Evolutionary conservation across 1,139 yeast species (phyloP).

Genomic region (Yamadazyma trypodendri): DNA sequence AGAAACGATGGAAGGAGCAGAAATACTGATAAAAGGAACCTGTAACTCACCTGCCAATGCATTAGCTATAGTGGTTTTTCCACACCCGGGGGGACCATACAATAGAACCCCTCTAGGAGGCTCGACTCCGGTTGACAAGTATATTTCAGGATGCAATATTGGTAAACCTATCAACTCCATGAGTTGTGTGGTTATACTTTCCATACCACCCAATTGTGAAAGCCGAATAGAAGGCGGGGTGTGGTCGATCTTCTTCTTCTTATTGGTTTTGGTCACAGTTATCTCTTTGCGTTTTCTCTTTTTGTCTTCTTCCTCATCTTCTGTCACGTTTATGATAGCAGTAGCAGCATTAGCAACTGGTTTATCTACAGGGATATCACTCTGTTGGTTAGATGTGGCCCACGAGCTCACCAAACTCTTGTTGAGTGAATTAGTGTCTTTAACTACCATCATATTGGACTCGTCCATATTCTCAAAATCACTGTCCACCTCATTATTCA

Average conservation of each 20-base stretch:
- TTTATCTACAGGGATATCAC: conserved; percentile 5
- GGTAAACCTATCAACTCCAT: conserved; percentile 93
- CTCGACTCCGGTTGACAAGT: conserved; percentile 82
- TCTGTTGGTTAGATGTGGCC: conserved; percentile 22
- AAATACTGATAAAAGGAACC: conserved; percentile 85
- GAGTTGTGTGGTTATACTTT: conserved; percentile 74
- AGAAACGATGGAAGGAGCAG: conserved; percentile 95
- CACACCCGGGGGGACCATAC: conserved; percentile 99
- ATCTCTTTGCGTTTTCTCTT: conserved; percentile 31
- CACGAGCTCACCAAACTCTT: conserved; percentile 74
- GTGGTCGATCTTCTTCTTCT: conserved; percentile 53
- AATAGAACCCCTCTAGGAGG: conserved; percentile 95
- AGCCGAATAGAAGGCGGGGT: conserved; percentile 69
- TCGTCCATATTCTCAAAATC: conserved; percentile 41
- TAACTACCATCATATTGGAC: conserved; percentile 57
- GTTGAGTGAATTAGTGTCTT: conserved; percentile 66
- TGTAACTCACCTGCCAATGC: conserved; percentile 94
- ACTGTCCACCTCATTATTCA: conserved; percentile 23
- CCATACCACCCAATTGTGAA: conserved; percentile 86
- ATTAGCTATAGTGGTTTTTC: conserved; percentile 93
- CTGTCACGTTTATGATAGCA: conserved; percentile 1
- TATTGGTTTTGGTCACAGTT: conserved; percentile 22
- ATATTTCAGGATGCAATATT: conserved; percentile 89
- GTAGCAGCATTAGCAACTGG: conserved; percentile 1
- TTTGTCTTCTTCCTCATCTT: conserved; percentile 18